phyloP scores from a whole-genome alignment of 2,329 filamentous ascomycete genomes.

The Alternaria conjuncta region DNA sequence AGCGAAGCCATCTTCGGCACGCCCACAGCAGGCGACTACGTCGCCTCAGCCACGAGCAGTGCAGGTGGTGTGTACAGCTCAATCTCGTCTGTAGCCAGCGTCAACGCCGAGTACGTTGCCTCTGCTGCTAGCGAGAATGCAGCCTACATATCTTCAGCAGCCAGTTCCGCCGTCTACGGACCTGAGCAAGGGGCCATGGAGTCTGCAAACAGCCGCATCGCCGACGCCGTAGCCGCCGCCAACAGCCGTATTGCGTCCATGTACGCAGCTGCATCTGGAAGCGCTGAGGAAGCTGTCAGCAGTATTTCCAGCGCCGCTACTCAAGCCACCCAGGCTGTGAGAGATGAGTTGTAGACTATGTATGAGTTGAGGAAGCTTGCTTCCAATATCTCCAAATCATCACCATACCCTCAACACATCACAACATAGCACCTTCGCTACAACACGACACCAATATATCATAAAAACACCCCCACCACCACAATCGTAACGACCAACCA shows the following conservation, averaged over 20 bases:
- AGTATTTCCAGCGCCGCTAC: conserved; percentile 47
- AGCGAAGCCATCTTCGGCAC: conserved; percentile 65
- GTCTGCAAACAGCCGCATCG: conserved; percentile 51
- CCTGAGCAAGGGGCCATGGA: conserved; percentile 55
- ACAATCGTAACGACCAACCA: neutral
- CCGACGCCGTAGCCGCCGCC: conserved; percentile 53
- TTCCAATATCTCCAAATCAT: neutral
- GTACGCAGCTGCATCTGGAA: conserved; percentile 45
- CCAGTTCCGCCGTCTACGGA: conserved; percentile 57
- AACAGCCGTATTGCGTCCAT: conserved; percentile 51
- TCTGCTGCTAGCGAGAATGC: conserved; percentile 54
- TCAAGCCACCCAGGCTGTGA: conserved; percentile 53
- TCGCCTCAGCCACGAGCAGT: conserved; percentile 54
- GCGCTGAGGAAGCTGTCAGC: conserved; percentile 56
- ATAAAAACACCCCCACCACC: neutral
- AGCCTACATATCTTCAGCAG: conserved; percentile 38
- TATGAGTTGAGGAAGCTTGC: neutral
- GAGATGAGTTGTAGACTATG: conserved; percentile 58
- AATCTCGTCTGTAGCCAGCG: conserved; percentile 24
- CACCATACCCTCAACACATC: neutral
- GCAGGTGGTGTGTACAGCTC: conserved; percentile 44
- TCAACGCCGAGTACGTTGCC: conserved; percentile 48
- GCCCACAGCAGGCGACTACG: conserved; percentile 53
- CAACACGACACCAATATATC: conserved; percentile 6
- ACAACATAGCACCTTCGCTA: conserved; percentile 9